Evolutionary conservation across 495 filamentous ascomycete genomes (phyloP), one percentile per base, ranked within the genome.

Genomic region (Poronia punctata): DNA sequence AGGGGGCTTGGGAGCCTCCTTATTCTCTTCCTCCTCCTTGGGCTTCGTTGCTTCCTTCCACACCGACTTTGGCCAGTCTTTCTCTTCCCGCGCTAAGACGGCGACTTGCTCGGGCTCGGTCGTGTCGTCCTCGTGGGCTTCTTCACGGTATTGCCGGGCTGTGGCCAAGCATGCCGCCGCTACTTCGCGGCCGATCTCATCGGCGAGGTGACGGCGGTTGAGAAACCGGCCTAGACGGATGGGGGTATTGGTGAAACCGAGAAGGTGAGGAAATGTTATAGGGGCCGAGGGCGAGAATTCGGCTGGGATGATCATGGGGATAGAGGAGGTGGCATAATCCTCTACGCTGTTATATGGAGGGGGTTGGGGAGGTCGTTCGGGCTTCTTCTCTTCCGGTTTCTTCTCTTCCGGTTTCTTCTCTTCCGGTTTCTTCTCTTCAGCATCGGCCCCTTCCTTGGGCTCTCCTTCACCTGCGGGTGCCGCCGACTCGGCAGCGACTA

Each of bases 241-340:
- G 0, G 87, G 86, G 0, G 88, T 96, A 63, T 93, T 90, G 33
- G 88, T 63, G 68, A 99, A 93, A 43, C 92, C 92, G 19, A 99
- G 83, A 35, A 97, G 74, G 56, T 96, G 88, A 0, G 92, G 92
- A 61, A 94, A 82, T 26, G 71, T 65, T 29, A 99, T 72, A 6
- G 82, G 73, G n/a, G 71, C 65, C 11, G 81, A 79, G 23, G 87
- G 88, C 5, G 65, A 60, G 52, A 80, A 65, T 38, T 76, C 65
- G 17, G 64, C 48, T 2, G 88, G 89, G 19, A 83, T 64, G 15
- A 69, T 58, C 15, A 71, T 51, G 1, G 88, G 76, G 21, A 83
- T 72, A 23, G 60, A 21, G 24, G 79, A 74, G 40, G 74, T 63
- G 9, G 76, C 45, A 58, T 97, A 96, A 47, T 80, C 78, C 52